Base-by-base conservation (phyloP, 2,329 filamentous ascomycete species). In the Fusarium sacchari region DNA sequence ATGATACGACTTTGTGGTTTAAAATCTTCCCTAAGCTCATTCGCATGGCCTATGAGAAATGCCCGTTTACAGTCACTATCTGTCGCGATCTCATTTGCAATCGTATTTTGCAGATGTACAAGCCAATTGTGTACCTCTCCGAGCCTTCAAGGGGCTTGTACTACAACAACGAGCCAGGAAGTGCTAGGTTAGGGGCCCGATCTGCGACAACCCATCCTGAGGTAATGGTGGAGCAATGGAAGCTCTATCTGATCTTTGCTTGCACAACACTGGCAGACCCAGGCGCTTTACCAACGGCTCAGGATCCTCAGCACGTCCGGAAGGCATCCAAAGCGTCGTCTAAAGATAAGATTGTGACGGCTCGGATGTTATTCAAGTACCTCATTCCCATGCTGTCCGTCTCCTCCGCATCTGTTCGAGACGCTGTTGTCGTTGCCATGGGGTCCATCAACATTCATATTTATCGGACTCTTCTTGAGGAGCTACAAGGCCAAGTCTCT, bases 1-100 rank as follows among this genome's bases (percentile, higher is more conserved):
- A 98, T 78, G 96, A 99, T 80, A 92, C 94, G 6, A 97, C 95
- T 0, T 84, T 99, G 18, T 99, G 96, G 96, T 97, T 96, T 84
- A 99, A 98, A 79, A 92, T 98, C 24, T 99, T 99, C 78, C 97
- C 96, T 7, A 98, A 98, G 78, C 88, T 99, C 37, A 93, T 99
- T 64, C 91, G 94, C 17, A 92, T 97, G 74, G 94, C 95, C 66
- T 97, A 94, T 78, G 94, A 98, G 74, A 93, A 93, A 67, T 99
- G 96, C 77, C 94, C 94, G 1, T 95, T 97, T 77, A 95, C 96
- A 5, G 94, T 98, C 39, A 95, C 94, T 1, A 90, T 98, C 53
- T 95, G 94, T 32, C 90, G 97, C 67, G 96, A 98, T 79, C 90
- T 98, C 65, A 93, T 99, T 47, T 98, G 96, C 82, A 95, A 96